Conservation (phyloP, 306 rosid species). For the Lithocarpus polystachyus region DNA sequence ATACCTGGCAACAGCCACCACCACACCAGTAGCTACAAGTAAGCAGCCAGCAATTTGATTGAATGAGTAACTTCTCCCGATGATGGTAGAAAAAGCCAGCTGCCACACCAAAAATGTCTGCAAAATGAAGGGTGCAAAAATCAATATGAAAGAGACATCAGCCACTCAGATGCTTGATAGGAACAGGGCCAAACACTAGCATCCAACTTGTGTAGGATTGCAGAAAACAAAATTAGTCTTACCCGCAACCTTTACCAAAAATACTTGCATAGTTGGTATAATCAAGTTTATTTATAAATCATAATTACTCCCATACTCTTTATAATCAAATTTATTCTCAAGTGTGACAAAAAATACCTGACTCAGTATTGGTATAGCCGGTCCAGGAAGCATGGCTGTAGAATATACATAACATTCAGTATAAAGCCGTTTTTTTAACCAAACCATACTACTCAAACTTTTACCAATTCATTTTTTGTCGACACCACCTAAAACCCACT, state of each 20-base stretch:
- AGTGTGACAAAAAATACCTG: constrained; percentile 52
- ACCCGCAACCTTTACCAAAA: neutral
- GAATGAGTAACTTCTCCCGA: constrained; percentile 63
- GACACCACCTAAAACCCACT: constrained; percentile 8
- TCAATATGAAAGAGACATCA: constrained; percentile 12
- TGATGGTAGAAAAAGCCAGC: constrained; percentile 55
- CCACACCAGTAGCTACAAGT: constrained; percentile 73
- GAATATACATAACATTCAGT: constrained; percentile 53
- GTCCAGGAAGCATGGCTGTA: constrained; percentile 97
- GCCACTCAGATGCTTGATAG: neutral
- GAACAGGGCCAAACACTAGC: neutral
- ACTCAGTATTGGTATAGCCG: constrained; percentile 85
- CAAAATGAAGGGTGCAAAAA: constrained; percentile 28
- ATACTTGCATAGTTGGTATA: neutral
- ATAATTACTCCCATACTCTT: no score
- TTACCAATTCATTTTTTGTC: constrained; percentile 6
- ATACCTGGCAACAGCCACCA: constrained; percentile 76
- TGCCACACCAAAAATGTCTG: constrained; percentile 97
- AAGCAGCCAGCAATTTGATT: constrained; percentile 77
- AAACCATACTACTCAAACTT: constrained; percentile 5
- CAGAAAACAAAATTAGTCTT: neutral
- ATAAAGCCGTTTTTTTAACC: constrained; percentile 19
- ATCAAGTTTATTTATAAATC: neutral
- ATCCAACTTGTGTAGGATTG: neutral
- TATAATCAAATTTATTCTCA: neutral